Base-by-base conservation (phyloP, 1,284 basidiomycete genomes). In the Rhodotorula sp. region DNA sequence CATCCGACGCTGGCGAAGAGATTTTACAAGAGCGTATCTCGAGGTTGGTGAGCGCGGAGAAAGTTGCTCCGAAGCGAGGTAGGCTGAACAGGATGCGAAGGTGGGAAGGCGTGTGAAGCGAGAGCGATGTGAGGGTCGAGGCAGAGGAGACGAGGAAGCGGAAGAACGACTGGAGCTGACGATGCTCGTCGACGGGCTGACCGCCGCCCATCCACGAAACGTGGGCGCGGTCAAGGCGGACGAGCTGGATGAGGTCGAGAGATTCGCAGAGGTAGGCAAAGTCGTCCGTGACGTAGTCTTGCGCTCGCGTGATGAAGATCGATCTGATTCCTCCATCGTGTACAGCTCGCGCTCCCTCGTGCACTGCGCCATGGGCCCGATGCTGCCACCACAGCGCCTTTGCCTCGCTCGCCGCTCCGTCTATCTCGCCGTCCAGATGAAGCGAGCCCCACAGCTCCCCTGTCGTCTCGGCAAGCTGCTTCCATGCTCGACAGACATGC, bases 61-160 rank as follows among this genome's bases (percentile, higher is more conserved):
- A 70, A 5, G 60, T 51, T 39, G 59, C 44, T 3, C 64, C 64
- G 39, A 70, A 32, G 17, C 61, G 56, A 0, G 60, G 60, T 8
- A 70, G 60, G 29, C 48, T 54, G 57, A 70, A 66, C 22, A 59
- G 56, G 47, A 70, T 51, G 4, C 61, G 64, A 7, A 70, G 57
- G 39, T 66, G 64, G 0, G 57, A 27, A 9, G 59, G 34, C 17
- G 68, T 63, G 49, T 60, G 46, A 27, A 70, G 36, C 11, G 56
- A 60, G 52, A 70, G 49, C 6, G 60, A 51, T 1, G 7, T 1
- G 56, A 70, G 56, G 13, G 61, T 59, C 9, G 34, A 1, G 7
- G 61, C 34, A 1, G 68, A 62, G 20, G 48, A 13, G 48, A 53
- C n/a, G 47, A 70, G 64, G 46, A 66, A 52, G 19, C 27, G 39